Percentiles rank a stretch among this genome's conserved stretches.
Conservation (phyloP, 352 stramenopile species). For the Globisporangium barbulae region DNA sequence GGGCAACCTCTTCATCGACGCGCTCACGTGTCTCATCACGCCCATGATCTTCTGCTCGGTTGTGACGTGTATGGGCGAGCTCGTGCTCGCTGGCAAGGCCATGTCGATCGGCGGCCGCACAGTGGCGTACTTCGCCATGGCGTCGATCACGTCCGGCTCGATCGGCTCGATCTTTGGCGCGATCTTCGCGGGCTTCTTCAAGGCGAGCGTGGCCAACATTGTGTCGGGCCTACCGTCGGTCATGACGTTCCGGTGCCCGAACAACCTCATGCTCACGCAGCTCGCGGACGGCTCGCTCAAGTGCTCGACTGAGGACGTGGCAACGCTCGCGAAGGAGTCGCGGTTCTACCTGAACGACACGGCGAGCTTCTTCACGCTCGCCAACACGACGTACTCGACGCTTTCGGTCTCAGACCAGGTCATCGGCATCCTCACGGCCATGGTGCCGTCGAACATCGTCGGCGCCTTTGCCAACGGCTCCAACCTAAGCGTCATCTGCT, state of each 20-base stretch:
- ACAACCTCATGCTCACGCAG: conserved; percentile 39
- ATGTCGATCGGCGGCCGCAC: conserved; percentile 33
- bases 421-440: conserved; percentile 56
- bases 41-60: conserved; percentile 43
- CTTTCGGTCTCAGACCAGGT: conserved; percentile 68
- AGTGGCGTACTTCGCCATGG: conserved; percentile 23
- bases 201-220: not conserved
- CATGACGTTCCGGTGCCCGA: conserved; percentile 45
- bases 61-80: conserved; percentile 28
- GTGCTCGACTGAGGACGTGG: conserved; percentile 37
- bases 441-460: conserved; percentile 76
- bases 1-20: conserved; percentile 35
- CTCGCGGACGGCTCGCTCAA: conserved; percentile 30
- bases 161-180: conserved; percentile 30
- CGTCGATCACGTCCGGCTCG: conserved; percentile 29
- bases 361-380: conserved; percentile 35
- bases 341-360: conserved; percentile 61
- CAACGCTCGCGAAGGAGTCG: conserved; percentile 22
- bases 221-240: conserved; percentile 17
- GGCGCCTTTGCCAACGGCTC: conserved; percentile 47
- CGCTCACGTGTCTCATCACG: conserved; percentile 46
- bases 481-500: conserved; percentile 73
- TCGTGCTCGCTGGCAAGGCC: conserved; percentile 33
- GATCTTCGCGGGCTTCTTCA: conserved; percentile 27
- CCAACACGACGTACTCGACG: conserved; percentile 32